A percentile compares a stretch with the other conserved stretches of the same genome.
phyloP scores from a whole-genome alignment of 2,329 filamentous ascomycete genomes.

The Capronia coronata region DNA sequence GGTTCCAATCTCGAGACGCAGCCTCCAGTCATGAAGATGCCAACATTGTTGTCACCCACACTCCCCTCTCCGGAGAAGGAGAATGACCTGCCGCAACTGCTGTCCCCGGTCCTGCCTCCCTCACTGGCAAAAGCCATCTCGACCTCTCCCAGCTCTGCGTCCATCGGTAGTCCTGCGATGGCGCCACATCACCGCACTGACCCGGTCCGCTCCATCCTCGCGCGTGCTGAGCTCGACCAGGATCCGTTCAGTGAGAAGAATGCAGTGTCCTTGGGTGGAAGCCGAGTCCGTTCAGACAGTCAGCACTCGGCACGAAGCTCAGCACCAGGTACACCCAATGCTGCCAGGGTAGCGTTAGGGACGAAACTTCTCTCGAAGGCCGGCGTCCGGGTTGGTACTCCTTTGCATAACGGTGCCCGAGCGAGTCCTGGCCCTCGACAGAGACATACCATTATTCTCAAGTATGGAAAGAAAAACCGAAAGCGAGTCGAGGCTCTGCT shows the following conservation, averaged over 20 bases:
- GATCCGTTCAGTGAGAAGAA: conserved; percentile 8
- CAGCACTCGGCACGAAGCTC: conserved; percentile 22
- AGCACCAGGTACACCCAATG: conserved; percentile 18
- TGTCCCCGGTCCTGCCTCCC: conserved; percentile 26
- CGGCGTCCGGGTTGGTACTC: conserved; percentile 11
- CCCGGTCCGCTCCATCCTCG: conserved; percentile 24
- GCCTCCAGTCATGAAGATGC: conserved; percentile 18
- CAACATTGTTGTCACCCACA: conserved; percentile 23
- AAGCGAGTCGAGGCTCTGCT: conserved; percentile 44
- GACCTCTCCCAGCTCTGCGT: conserved; percentile 7
- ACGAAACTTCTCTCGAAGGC: conserved; percentile 18
- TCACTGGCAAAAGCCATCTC: conserved; percentile 23
- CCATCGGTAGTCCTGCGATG: conserved; percentile 16
- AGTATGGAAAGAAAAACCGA: conserved; percentile 46
- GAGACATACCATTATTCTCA: conserved; percentile 45
- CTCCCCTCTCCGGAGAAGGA: conserved; percentile 24
- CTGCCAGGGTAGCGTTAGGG: conserved; percentile 9
- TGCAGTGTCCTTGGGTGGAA: conserved; percentile 7
- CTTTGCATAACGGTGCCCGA: conserved; percentile 17
- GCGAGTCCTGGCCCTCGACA: conserved; percentile 27
- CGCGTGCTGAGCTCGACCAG: conserved; percentile 17
- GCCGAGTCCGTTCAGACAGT: conserved; percentile 25
- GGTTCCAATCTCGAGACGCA: conserved; percentile 7
- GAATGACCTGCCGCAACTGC: conserved; percentile 22
- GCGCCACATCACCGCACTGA: conserved; percentile 18